Evolutionary conservation across 108 stramenopile species (phyloP), one percentile per base, ranked within the genome.

Genomic region (Discostella pseudostelligera): DNA sequence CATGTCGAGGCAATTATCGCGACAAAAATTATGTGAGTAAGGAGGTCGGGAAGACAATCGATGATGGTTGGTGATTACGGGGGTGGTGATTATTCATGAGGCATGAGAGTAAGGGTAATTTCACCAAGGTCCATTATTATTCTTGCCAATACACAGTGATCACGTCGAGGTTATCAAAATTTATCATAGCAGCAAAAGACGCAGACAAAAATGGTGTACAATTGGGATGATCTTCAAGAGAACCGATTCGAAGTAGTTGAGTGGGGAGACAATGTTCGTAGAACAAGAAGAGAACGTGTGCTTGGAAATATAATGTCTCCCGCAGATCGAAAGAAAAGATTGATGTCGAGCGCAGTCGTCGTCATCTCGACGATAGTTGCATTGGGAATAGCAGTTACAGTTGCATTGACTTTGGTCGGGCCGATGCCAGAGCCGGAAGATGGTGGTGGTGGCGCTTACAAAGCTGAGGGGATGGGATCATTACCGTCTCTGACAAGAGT

Each of bases 131-230:
- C n/a, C n/a, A n/a, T n/a, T n/a, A n/a, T n/a, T n/a, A n/a, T n/a
- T n/a, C n/a, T n/a, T n/a, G n/a, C n/a, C n/a, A n/a, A n/a, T n/a
- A n/a, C n/a, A n/a, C n/a, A n/a, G n/a, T n/a, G n/a, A n/a, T n/a
- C n/a, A n/a, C n/a, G n/a, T n/a, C n/a, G n/a, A n/a, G n/a, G n/a
- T n/a, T n/a, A n/a, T n/a, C n/a, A n/a, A n/a, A n/a, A n/a, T n/a
- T n/a, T 32, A 32, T 32, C 32, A 32, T 5, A 32, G 3, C 3
- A 32, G 32, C 32, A 32, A 32, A 32, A 32, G 4, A 24, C n/a
- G n/a, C n/a, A 51, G 20, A 26, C 19, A 40, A 83, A 68, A 29
- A 64, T 50, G 70, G 65, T 72, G 14, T 65, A 73, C 65, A 66
- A 55, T 25, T 71, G 69, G 65, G 67, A 70, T 45, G 67, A 74